phyloP scores from a whole-genome alignment of 352 stramenopile species.

The Pythium rishiriense region DNA sequence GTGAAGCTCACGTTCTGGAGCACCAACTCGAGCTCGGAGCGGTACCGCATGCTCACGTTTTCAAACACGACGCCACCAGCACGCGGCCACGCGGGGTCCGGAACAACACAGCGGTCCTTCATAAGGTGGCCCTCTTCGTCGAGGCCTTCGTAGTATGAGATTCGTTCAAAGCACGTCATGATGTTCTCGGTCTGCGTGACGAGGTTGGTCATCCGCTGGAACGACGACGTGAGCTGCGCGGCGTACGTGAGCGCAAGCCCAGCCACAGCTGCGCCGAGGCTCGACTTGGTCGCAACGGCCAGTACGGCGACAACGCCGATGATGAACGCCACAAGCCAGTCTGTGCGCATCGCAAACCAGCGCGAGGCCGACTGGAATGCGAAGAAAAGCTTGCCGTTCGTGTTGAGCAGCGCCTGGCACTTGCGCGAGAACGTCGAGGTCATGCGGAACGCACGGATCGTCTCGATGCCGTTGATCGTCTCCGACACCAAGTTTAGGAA shows the following conservation, averaged over 20 bases:
- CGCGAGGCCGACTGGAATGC: conserved; percentile 26
- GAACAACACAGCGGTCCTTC: conserved; percentile 47
- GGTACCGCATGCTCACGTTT: conserved; percentile 45
- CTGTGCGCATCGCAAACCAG: conserved; percentile 44
- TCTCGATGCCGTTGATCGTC: conserved; percentile 89
- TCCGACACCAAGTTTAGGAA: conserved; percentile 91
- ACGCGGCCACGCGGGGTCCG: conserved; percentile 39
- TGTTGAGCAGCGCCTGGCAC: conserved; percentile 32
- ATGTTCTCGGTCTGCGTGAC: conserved; percentile 89
- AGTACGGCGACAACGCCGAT: conserved; percentile 32
- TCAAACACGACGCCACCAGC: conserved; percentile 42
- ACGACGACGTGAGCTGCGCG: conserved; percentile 77
- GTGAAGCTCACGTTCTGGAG: conserved; percentile 36
- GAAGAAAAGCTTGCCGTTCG: conserved; percentile 44
- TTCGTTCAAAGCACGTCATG: conserved; percentile 89
- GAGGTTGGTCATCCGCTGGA: conserved; percentile 91
- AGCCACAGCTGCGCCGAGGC: conserved; percentile 34
- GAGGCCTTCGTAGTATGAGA: conserved; percentile 34
- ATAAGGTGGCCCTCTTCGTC: conserved; percentile 62
- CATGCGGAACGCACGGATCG: conserved; percentile 76
- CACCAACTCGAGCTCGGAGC: conserved; percentile 43
- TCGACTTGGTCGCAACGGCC: conserved; percentile 18
- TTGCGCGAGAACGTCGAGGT: conserved; percentile 18
- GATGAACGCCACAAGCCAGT: conserved; percentile 39
- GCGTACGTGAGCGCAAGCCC: conserved; percentile 91